phyloP scores from a whole-genome alignment of 83 land plant species.

The Picea abies region DNA sequence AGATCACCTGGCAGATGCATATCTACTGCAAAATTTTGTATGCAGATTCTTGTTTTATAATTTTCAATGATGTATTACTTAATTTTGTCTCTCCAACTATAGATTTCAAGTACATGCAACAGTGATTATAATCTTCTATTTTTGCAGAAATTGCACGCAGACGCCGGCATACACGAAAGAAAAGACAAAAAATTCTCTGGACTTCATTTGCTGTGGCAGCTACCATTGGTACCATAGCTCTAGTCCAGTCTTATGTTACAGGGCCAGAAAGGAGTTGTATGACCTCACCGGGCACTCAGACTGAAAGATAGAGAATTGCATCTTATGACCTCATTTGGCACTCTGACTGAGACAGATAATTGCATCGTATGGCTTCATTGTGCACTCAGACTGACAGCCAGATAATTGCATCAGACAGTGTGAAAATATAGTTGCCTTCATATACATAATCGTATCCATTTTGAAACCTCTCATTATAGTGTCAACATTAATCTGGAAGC shows the following conservation, averaged over 20 bases:
- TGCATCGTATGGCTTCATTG: background rate
- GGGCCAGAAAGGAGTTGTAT: background rate
- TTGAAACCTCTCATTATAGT: background rate
- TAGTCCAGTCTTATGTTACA: constrained; percentile 26
- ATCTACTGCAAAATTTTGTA: background rate
- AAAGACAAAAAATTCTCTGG: constrained; percentile 59
- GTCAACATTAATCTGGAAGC: background rate
- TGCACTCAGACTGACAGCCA: background rate
- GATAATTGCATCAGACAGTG: background rate
- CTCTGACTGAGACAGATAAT: background rate
- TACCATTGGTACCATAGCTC: constrained; percentile 44
- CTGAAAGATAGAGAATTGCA: background rate
- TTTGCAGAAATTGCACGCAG: constrained; percentile 48
- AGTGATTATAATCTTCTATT: background rate
- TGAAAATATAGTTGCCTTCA: background rate
- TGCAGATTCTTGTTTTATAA: background rate
- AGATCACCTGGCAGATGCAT: background rate
- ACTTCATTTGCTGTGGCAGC: constrained; percentile 42
- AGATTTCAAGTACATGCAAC: background rate
- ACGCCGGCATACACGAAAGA: constrained; percentile 39
- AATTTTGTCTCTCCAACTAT: background rate
- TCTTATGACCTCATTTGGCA: background rate
- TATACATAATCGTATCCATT: background rate
- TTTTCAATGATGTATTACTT: background rate
- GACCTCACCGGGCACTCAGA: background rate